A percentile compares a stretch with the other conserved stretches of the same genome.
Evolutionary conservation across 208 protist species (phyloP).

Genomic region (Lotmaria passim): DNA sequence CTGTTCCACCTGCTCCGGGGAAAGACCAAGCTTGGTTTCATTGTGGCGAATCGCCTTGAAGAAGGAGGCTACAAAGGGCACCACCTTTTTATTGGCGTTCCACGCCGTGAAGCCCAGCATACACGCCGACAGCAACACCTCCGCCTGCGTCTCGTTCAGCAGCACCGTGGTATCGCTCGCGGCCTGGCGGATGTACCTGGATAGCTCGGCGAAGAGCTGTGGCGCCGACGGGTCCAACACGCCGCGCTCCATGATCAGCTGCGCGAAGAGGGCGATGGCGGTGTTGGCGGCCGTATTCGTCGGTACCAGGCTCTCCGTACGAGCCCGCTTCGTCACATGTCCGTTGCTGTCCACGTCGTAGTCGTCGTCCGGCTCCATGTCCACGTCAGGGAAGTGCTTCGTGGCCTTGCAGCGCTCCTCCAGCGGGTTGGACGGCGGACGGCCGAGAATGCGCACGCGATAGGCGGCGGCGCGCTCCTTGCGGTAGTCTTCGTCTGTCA

Average conservation of each 20-base stretch:
- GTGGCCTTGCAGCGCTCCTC: slow-evolving; percentile 69
- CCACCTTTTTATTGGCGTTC: slow-evolving; percentile 58
- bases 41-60: slow-evolving; percentile 72
- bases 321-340: slow-evolving; percentile 39
- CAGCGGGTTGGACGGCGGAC: slow-evolving; percentile 46
- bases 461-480: slow-evolving; percentile 82
- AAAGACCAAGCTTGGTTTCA: slow-evolving; percentile 62
- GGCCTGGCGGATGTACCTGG: slow-evolving; percentile 51
- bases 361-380: slow-evolving; percentile 66
- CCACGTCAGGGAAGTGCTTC: slow-evolving; percentile 82
- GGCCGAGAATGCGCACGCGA: slow-evolving; percentile 73
- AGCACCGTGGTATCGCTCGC: slow-evolving; percentile 27
- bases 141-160: slow-evolving; percentile 63
- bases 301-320: slow-evolving; percentile 63
- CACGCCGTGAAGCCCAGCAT: slow-evolving; percentile 83
- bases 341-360: slow-evolving; percentile 36
- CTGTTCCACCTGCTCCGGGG: slow-evolving; percentile 51
- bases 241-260: slow-evolving; percentile 86
- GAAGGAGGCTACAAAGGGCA: slow-evolving; percentile 67
- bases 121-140: slow-evolving; percentile 73
- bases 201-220: slow-evolving; percentile 69
- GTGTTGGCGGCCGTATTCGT: slow-evolving; percentile 44
- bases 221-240: slow-evolving; percentile 62
- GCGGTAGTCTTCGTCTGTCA: slow-evolving; percentile 56
- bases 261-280: slow-evolving; percentile 70